Percentiles rank a stretch among this genome's conserved stretches.
phyloP scores from a whole-genome alignment of 192 early-diverging fungal species.

The Podila clonocystis region DNA sequence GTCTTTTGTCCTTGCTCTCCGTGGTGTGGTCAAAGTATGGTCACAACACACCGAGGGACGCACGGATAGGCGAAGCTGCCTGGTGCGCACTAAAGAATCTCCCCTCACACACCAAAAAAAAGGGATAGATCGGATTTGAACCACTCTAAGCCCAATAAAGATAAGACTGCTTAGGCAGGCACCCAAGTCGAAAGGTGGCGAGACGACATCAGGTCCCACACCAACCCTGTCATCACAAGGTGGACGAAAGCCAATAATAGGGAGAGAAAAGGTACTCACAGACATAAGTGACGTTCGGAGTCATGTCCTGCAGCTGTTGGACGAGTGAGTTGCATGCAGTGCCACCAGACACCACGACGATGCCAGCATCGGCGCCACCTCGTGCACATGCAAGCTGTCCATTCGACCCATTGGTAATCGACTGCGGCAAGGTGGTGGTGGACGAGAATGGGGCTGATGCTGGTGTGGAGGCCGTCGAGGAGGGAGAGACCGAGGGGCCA shows the following conservation, averaged over 20 bases:
- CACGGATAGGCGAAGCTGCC: not conserved
- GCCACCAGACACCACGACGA: constrained; percentile 81
- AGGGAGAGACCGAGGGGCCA: not conserved
- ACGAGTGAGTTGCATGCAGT: constrained; percentile 78
- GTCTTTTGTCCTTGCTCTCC: no score
- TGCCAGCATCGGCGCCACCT: constrained; percentile 46
- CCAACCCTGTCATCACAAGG: not conserved
- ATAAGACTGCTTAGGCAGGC: not conserved
- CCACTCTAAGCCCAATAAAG: not conserved
- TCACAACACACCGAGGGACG: not conserved
- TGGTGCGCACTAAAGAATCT: not conserved
- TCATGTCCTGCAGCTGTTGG: constrained; percentile 66
- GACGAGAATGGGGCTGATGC: not conserved
- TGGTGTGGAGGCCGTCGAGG: not conserved
- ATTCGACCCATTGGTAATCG: not conserved
- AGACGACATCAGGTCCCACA: not conserved
- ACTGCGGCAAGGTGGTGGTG: not conserved
- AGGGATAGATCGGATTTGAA: not conserved
- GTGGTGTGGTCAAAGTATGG: no score
- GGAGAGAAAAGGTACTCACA: constrained; percentile 20
- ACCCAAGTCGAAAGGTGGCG: not conserved
- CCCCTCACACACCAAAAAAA: not conserved
- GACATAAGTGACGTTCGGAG: constrained; percentile 71
- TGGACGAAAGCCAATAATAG: not conserved
- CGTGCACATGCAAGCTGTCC: constrained; percentile 3